Conservation (phyloP, 73 alveolate species). For the Effrenium voratum region DNA sequence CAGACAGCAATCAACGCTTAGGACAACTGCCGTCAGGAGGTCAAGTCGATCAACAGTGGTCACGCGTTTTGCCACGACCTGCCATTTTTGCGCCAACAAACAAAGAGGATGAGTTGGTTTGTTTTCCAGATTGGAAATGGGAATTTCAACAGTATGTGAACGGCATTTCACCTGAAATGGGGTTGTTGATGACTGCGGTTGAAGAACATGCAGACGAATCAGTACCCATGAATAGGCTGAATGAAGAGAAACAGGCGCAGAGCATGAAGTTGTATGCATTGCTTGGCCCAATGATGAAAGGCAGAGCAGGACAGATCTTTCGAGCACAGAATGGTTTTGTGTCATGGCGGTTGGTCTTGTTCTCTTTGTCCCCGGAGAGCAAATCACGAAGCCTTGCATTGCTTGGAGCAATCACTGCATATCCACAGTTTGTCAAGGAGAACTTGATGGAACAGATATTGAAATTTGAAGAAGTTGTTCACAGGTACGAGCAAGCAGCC, state of each 20-base stretch:
- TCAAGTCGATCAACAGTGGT: too few relatives aligned
- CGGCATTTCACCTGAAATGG: neutral
- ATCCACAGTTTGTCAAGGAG: neutral
- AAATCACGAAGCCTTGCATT: neutral
- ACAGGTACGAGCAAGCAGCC: neutral
- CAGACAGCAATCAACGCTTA: too few relatives aligned
- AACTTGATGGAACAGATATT: neutral
- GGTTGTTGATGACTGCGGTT: neutral
- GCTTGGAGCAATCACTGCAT: neutral
- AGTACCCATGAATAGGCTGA: neutral
- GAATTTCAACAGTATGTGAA: neutral
- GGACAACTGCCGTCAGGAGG: too few relatives aligned
- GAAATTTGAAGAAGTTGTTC: neutral
- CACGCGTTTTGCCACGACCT: neutral
- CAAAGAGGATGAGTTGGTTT: neutral
- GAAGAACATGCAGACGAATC: neutral
- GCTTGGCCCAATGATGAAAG: neutral
- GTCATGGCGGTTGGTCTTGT: neutral
- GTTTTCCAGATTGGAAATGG: neutral
- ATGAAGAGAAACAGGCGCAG: neutral
- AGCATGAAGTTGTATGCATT: neutral
- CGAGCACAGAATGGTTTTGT: neutral
- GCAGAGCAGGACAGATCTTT: neutral
- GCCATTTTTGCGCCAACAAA: neutral
- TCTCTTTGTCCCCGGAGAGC: neutral